These are phyloP conservation scores for Vigna trinervia DNA, from an alignment of 306 rosid species.

Conservation along the genomic window DNA sequence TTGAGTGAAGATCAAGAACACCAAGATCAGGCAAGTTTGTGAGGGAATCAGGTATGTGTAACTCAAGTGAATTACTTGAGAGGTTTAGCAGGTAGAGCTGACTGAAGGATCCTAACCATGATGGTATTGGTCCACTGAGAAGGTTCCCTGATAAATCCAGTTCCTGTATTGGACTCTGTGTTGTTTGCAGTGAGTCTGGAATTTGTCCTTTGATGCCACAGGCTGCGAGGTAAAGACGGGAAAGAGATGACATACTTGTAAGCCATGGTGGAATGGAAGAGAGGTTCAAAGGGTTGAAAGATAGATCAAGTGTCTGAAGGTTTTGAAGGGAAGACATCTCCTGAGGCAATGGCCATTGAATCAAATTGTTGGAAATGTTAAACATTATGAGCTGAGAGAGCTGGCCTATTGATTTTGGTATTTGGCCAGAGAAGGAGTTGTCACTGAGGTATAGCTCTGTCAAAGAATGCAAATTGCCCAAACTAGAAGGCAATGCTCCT, in stretches of 20 bases:
- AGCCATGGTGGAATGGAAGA: slow-evolving; percentile 60
- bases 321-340: slow-evolving; percentile 67
- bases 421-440: slow-evolving; percentile 58
- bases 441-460: slow-evolving; percentile 57
- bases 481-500: slow-evolving; percentile 66
- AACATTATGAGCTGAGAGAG: slow-evolving; percentile 61
- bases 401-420: slow-evolving; percentile 64
- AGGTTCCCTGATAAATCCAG: slow-evolving; percentile 70
- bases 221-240: slow-evolving; percentile 60
- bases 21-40: slow-evolving; percentile 51
- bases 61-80: slow-evolving; percentile 64
- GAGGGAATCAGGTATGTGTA: slow-evolving; percentile 61
- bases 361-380: slow-evolving; percentile 53
- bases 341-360: slow-evolving; percentile 64
- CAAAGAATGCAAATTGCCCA: slow-evolving; percentile 57
- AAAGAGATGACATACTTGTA: slow-evolving; percentile 52
- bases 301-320: slow-evolving; percentile 61
- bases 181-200: slow-evolving; percentile 48
- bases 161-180: slow-evolving; percentile 57
- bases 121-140: slow-evolving; percentile 66
- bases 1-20: slow-evolving; percentile 77
- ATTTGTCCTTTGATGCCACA: slow-evolving; percentile 64
- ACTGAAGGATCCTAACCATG: slow-evolving; percentile 65
- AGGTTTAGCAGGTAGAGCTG: slow-evolving; percentile 67
- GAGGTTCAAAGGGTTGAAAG: slow-evolving; percentile 65